Evolutionary conservation across 2,329 filamentous ascomycete species (phyloP).

Genomic region (Lithohypha guttulata): DNA sequence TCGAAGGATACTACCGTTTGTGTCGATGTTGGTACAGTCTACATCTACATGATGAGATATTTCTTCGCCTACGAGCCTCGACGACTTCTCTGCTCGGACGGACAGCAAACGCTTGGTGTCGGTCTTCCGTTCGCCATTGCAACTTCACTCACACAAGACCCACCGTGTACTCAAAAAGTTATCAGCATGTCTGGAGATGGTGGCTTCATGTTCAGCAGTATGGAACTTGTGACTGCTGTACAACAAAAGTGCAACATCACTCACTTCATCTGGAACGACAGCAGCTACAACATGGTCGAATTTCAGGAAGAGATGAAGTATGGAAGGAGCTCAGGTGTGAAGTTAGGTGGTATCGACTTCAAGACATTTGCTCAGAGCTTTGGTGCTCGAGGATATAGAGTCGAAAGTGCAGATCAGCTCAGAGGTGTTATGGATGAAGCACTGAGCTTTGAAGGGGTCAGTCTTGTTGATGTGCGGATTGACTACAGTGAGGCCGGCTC

Average conservation of each 20-base stretch:
- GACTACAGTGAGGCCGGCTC: constrained; percentile 36
- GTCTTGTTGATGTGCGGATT: constrained; percentile 38
- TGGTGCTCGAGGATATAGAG: constrained; percentile 36
- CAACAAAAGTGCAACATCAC: constrained; percentile 40
- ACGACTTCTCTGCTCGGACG: constrained; percentile 38
- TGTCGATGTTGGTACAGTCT: constrained; percentile 39
- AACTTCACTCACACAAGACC: constrained; percentile 33
- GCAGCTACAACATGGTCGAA: constrained; percentile 42
- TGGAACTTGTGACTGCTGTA: constrained; percentile 38
- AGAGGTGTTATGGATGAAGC: constrained; percentile 36
- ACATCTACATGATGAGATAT: constrained; percentile 38
- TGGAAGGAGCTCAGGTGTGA: constrained; percentile 35
- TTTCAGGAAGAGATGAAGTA: constrained; percentile 44
- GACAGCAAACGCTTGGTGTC: constrained; percentile 41
- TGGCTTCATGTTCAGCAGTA: constrained; percentile 40
- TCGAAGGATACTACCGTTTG: constrained; percentile 33
- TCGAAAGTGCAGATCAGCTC: constrained; percentile 30
- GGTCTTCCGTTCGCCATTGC: constrained; percentile 41
- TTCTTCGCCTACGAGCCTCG: constrained; percentile 27
- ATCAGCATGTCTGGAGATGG: constrained; percentile 38
- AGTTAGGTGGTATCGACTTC: constrained; percentile 39
- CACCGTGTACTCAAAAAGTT: constrained; percentile 36
- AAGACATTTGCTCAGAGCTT: constrained; percentile 39
- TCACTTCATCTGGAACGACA: constrained; percentile 43
- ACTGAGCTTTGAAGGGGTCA: constrained; percentile 33